These are phyloP conservation scores for Phytophthora sp. DNA, from an alignment of 352 stramenopile species.

Conservation along the genomic window DNA sequence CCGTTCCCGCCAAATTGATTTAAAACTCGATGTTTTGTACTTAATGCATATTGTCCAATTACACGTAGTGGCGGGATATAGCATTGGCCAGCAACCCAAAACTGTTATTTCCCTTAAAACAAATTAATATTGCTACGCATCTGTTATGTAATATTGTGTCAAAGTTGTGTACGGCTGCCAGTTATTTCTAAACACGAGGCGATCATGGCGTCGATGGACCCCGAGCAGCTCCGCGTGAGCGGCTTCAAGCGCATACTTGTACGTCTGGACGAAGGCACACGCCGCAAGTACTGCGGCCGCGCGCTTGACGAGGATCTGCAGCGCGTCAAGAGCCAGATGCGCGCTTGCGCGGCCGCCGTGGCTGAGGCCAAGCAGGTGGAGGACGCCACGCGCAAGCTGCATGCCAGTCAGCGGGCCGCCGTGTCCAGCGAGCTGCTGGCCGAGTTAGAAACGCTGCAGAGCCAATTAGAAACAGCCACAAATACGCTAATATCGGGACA, in stretches of 20 bases:
- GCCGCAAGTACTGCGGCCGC: slow-evolving; percentile 41
- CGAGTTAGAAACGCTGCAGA: slow-evolving; percentile 43
- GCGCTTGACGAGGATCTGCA: slow-evolving; percentile 43
- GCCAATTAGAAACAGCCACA: slow-evolving; percentile 23
- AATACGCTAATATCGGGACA: slow-evolving; percentile 14
- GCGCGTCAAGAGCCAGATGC: slow-evolving; percentile 18
- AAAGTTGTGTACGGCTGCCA: no score
- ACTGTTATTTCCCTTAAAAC: no score
- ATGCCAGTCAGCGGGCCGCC: slow-evolving; percentile 19
- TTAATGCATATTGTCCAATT: no score
- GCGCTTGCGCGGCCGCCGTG: slow-evolving; percentile 34
- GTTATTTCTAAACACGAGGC: no score
- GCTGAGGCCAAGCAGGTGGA: slow-evolving; percentile 41
- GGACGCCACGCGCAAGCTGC: slow-evolving; percentile 40
- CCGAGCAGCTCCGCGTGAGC: slow-evolving; percentile 25
- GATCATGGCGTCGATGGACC: slow-evolving; percentile 2
- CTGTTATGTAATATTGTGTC: no score
- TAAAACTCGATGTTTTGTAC: no score
- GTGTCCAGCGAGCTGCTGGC: slow-evolving; percentile 39
- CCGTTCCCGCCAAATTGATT: no score
- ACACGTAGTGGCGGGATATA: no score
- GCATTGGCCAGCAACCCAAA: no score
- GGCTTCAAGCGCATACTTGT: slow-evolving; percentile 49
- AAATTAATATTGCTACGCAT: no score
- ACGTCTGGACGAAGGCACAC: slow-evolving; percentile 40